These are phyloP conservation scores for Candida tetrigidarum DNA, from an alignment of 1,139 yeast genomes.

Conservation along the genomic window DNA sequence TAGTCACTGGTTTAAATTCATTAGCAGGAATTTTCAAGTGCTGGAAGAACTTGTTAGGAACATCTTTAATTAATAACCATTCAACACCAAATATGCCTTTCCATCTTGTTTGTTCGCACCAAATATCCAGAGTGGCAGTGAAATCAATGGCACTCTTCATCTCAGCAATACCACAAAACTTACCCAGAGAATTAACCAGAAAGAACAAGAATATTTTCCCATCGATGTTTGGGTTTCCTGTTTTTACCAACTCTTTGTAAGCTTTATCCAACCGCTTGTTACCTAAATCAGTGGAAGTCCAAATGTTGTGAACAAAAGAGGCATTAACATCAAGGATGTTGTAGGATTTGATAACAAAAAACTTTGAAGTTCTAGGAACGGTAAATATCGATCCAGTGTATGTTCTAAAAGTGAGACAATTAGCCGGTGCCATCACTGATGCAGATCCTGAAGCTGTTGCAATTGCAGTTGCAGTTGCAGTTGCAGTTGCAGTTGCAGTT, in stretches of 20 bases:
- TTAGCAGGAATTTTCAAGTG: conserved; percentile 48
- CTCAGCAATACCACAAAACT: conserved; percentile 65
- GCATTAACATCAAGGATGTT: conserved; percentile 52
- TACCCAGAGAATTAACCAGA: conserved; percentile 63
- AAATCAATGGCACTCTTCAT: conserved; percentile 49
- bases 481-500: background rate
- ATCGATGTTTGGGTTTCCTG: conserved; percentile 14
- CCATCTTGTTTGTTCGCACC: conserved; percentile 55
- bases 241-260: conserved; percentile 19
- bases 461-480: background rate
- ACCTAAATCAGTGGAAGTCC: conserved; percentile 66
- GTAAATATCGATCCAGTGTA: conserved; percentile 26
- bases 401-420: conserved; percentile 23
- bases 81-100: conserved; percentile 55
- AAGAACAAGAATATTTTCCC: conserved; percentile 52
- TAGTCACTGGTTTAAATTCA: conserved; percentile 56
- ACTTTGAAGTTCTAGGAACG: conserved; percentile 32
- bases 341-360: conserved; percentile 62
- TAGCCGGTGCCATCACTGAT: conserved; percentile 6
- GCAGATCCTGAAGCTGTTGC: too few species aligned
- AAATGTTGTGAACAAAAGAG: conserved; percentile 51
- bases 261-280: conserved; percentile 51
- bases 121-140: conserved; percentile 41
- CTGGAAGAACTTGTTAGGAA: conserved; percentile 51
- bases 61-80: conserved; percentile 56